Base-by-base conservation (phyloP, 2,329 filamentous ascomycete species). In the Microsporum audouinii region DNA sequence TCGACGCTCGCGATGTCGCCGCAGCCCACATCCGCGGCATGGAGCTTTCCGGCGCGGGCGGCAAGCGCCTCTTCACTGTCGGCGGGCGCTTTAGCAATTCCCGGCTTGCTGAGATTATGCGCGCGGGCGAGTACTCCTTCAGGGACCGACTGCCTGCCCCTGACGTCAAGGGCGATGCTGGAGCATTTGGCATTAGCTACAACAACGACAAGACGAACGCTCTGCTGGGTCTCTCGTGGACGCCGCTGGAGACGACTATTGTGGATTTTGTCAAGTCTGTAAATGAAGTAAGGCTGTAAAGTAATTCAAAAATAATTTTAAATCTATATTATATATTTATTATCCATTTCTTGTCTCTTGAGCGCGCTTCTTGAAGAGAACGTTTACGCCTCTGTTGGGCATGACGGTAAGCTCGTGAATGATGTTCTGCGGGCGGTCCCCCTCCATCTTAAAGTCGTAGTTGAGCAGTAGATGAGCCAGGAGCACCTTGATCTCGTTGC, bases 401-500 rank as follows among this genome's bases (percentile, higher is more conserved):
- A 53, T 57, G 17, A 36, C 27, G n/a, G 36, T 34, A 33, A 60
- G 34, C 17, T n/a, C 59, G 33, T 2, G 45, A 27, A n/a, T 39
- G 4, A 17, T 58, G 23, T 29, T 58, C 12, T 33, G 34, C 34
- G 27, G 60, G 29, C 7, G 41, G n/a, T 4, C 10, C n/a, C 4
- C 14, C 41, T 23, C 41, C 14, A 17, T 5, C 57, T 66, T 64
- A 43, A 72, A 65, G 59, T 75, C 71, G 60, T 73, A 74, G 61
- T 71, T 67, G 29, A 72, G 61, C 45, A 73, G 59, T 33, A 73
- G 58, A 60, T 71, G 66, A 27, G 64, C 67, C 17, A 75, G 58
- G 1, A 68, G 62, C 27, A 73, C 66, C 60, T 74, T 74, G 58
- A 73, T 66, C 62, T 71, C 69, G 39, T 69, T 69, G 12, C 64